Evolutionary conservation across 2,329 filamentous ascomycete species (phyloP).

Genomic region (Rutstroemia sp.): DNA sequence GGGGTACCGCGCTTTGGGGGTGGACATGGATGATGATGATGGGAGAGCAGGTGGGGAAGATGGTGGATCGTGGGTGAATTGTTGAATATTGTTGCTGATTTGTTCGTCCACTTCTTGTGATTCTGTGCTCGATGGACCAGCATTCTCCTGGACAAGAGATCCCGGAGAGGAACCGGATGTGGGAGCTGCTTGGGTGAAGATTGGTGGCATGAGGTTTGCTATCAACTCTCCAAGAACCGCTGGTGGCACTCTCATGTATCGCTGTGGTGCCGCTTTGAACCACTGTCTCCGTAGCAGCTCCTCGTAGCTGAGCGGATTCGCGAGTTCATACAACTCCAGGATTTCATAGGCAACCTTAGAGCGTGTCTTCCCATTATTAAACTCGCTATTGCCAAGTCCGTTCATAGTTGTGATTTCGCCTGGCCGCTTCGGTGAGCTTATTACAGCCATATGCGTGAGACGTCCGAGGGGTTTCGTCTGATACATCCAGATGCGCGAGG

Average conservation of each 20-base stretch:
- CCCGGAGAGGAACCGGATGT: background rate
- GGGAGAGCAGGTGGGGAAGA: background rate
- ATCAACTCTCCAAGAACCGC: constrained; percentile 50
- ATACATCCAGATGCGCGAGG: constrained; percentile 58
- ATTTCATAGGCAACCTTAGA: constrained; percentile 41
- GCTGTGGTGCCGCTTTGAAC: constrained; percentile 42
- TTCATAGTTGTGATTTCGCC: constrained; percentile 39
- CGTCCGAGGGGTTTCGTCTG: constrained; percentile 39
- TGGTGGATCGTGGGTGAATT: constrained; percentile 20
- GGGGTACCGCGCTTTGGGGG: too few relatives aligned
- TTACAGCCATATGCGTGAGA: constrained; percentile 52
- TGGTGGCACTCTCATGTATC: constrained; percentile 47
- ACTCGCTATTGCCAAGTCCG: constrained; percentile 45
- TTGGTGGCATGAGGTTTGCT: constrained; percentile 47
- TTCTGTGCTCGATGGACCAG: constrained; percentile 20
- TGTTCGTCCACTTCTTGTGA: constrained; percentile 26
- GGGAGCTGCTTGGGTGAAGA: constrained; percentile 33
- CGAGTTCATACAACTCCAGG: constrained; percentile 52
- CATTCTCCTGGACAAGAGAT: background rate
- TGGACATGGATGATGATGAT: too few relatives aligned
- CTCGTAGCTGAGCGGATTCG: constrained; percentile 46
- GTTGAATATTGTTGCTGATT: constrained; percentile 21
- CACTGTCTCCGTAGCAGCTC: constrained; percentile 49
- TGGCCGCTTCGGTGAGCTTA: constrained; percentile 39
- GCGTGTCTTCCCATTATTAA: constrained; percentile 16